These are phyloP conservation scores for Amylocystis lapponica DNA, from an alignment of 768 basidiomycete genomes.

Conservation along the genomic window DNA sequence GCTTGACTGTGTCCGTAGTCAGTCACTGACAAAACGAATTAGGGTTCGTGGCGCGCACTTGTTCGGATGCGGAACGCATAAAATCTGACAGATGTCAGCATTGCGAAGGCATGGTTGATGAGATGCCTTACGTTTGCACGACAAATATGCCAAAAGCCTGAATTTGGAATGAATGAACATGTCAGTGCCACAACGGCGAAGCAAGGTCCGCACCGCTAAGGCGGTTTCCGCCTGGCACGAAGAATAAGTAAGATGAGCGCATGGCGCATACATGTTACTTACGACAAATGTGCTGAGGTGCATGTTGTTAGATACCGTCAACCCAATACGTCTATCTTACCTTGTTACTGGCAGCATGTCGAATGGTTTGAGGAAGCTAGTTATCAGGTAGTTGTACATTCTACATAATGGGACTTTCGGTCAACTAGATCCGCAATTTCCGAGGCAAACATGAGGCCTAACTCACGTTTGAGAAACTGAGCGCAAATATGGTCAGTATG, in stretches of 20 bases:
- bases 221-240: slow-evolving; percentile 13
- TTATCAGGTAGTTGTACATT: slow-evolving; percentile 18
- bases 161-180: not conserved
- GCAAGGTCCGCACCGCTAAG: slow-evolving; percentile 9
- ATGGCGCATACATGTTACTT: not conserved
- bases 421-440: not conserved
- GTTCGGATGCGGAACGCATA: slow-evolving; percentile 15
- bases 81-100: slow-evolving; percentile 6
- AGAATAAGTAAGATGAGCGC: not conserved
- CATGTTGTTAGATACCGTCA: not conserved
- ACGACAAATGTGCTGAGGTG: slow-evolving; percentile 16
- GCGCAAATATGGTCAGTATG: not conserved
- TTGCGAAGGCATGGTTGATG: not conserved
- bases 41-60: too few relatives aligned
- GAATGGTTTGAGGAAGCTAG: slow-evolving; percentile 15
- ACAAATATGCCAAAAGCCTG: slow-evolving; percentile 13
- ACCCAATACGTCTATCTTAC: slow-evolving; percentile 2
- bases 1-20: too few relatives aligned
- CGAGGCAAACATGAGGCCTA: not conserved
- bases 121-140: slow-evolving; percentile 12
- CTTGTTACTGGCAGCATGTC: slow-evolving; percentile 10
- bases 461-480: slow-evolving; percentile 20
- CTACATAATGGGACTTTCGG: slow-evolving; percentile 4
- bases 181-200: not conserved
- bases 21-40: too few relatives aligned